These are phyloP conservation scores for Pilasporangium apinafurcum DNA, from an alignment of 352 stramenopile species.

Conservation along the genomic window DNA sequence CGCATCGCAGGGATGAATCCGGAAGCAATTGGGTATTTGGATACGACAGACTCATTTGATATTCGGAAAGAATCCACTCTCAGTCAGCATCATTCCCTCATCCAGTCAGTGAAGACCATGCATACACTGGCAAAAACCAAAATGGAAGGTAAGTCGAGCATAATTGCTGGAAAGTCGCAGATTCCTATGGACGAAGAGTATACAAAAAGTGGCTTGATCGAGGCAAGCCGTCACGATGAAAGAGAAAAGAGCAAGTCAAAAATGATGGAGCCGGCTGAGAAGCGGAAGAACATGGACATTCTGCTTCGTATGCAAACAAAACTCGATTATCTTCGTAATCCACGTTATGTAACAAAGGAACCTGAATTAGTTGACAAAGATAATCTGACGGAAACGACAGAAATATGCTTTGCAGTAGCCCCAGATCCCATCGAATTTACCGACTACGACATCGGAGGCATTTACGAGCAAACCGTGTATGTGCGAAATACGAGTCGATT, in stretches of 20 bases:
- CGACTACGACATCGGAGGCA: conserved; percentile 60
- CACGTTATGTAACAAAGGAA: conserved; percentile 22
- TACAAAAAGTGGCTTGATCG: too few species aligned
- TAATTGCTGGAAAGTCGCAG: too few species aligned
- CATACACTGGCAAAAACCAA: conserved; percentile 6
- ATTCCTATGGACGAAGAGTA: too few species aligned
- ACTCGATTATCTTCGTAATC: conserved; percentile 67
- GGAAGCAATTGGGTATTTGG: conserved; percentile 44
- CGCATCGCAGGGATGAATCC: conserved; percentile 12
- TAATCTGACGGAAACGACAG: not conserved
- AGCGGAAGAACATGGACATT: conserved; percentile 58
- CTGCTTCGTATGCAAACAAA: conserved; percentile 74
- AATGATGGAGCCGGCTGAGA: conserved; percentile 43
- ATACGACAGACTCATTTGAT: conserved; percentile 31
- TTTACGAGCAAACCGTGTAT: conserved; percentile 69
- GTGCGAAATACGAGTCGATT: conserved; percentile 53
- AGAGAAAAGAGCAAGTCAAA: too few species aligned
- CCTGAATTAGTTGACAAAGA: not conserved
- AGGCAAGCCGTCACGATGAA: too few species aligned
- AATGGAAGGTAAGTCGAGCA: not conserved
- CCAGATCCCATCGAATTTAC: conserved; percentile 59
- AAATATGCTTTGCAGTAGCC: conserved; percentile 33
- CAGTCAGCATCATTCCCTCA: conserved; percentile 25
- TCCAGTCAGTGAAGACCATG: conserved; percentile 31
- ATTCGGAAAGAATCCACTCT: conserved; percentile 52